Percentiles rank a stretch among this genome's conserved stretches.
Conservation (phyloP, 1,139 yeast species). For the Suhomyces bribrorum region DNA sequence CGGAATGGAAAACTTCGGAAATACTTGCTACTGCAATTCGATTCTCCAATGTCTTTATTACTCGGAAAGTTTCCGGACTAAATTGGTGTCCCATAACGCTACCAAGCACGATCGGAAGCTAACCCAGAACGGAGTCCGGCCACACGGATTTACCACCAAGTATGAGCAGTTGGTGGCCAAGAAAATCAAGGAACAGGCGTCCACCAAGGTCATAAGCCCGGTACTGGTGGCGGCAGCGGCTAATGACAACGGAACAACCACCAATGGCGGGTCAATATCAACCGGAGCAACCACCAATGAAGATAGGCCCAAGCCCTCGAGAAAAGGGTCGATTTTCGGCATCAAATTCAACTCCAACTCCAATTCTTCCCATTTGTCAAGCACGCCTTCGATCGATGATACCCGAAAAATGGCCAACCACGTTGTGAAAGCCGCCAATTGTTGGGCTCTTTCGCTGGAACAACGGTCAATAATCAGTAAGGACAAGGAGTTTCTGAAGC, state of each 20-base stretch:
- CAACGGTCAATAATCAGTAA: conserved; percentile 36
- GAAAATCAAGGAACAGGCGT: conserved; percentile 39
- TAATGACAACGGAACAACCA: conserved; percentile 5
- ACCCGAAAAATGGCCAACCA: conserved; percentile 17
- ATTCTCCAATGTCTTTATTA: conserved; percentile 85
- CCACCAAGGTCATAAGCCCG: conserved; percentile 1
- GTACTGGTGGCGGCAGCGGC: conserved; percentile 4
- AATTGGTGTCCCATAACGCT: conserved; percentile 42
- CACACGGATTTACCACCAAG: conserved; percentile 48
- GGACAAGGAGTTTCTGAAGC: conserved; percentile 34
- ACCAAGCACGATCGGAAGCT: conserved; percentile 41
- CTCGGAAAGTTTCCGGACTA: conserved; percentile 65
- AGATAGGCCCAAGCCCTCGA: conserved; percentile 33
- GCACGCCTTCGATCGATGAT: conserved; percentile 10
- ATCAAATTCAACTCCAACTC: conserved; percentile 33
- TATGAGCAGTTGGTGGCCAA: conserved; percentile 45
- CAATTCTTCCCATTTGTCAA: not conserved
- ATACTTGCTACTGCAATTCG: conserved; percentile 93
- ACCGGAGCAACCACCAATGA: conserved; percentile 9
- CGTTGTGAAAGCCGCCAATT: conserved; percentile 33
- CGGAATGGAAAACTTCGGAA: conserved; percentile 95
- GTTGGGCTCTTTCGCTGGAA: conserved; percentile 38
- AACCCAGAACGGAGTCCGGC: conserved; percentile 43
- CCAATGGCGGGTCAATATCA: conserved; percentile 3
- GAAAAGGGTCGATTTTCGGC: conserved; percentile 46